Evolutionary conservation across 257 asterid species (phyloP).

Genomic region (Solanum commersonii): DNA sequence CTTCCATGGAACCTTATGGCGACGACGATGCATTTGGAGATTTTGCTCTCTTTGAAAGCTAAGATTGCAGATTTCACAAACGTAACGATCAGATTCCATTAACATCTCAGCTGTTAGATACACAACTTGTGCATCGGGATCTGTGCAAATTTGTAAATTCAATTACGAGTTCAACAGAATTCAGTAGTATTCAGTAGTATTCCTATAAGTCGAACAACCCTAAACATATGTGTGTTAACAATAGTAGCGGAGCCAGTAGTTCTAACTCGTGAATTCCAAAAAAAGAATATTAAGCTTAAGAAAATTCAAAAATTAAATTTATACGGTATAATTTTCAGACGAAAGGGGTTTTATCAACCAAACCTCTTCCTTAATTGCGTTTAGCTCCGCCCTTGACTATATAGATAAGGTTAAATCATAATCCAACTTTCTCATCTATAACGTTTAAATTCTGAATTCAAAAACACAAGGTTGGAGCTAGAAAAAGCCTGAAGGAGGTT

Average conservation of each 20-base stretch:
- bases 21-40: constrained; percentile 32
- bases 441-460: neutral
- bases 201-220: neutral
- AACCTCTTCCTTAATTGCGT: neutral
- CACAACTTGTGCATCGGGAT: constrained; percentile 38
- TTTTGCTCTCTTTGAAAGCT: constrained; percentile 37
- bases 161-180: neutral
- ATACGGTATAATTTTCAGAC: neutral
- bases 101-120: constrained; percentile 28
- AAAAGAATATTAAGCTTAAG: neutral
- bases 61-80: constrained; percentile 32
- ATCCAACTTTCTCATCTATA: neutral
- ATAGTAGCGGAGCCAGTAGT: neutral
- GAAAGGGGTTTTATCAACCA: neutral
- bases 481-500: accelerated
- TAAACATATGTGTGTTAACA: neutral
- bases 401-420: neutral
- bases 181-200: neutral
- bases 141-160: neutral
- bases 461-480: neutral
- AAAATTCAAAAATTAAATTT: too few species aligned
- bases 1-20: constrained; percentile 39
- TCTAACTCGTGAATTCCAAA: neutral
- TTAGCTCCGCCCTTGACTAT: neutral
- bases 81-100: constrained; percentile 32